Base-by-base conservation (phyloP, 2,329 filamentous ascomycete species). In the Cladophialophora psammophila region DNA sequence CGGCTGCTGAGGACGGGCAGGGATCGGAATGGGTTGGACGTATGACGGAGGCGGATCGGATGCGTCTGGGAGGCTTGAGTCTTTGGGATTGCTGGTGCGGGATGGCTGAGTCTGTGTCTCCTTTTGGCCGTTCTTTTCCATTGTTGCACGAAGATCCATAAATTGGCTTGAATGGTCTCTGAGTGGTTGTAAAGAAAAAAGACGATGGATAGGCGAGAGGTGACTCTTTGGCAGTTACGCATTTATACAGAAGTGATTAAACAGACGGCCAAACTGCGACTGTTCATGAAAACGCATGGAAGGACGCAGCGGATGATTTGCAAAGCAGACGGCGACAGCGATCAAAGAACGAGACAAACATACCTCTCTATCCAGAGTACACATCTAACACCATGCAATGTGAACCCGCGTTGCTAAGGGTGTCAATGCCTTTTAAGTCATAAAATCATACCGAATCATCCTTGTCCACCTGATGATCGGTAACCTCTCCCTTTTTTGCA, bases 371-470 rank as follows among this genome's bases (percentile, higher is more conserved):
- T 50, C 45, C 18, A 26, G 18, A 10, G 13, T 26, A 26, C n/a
- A 26, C 9, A 10, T 26, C 45, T 26, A 50, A 50, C 45, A 50
- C 45, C 18, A 12, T 26, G 45, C 45, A 50, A 20, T 50, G 45
- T 50, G 20, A n/a, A 50, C 45, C 45, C 45, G 45, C 45, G 9
- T 50, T 50, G 45, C 45, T 26, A 50, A 50, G 45, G 45, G 45
- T 50, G 26, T 50, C 45, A 12, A 20, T 26, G 18, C 45, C 45
- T 50, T 50, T 20, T 7, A 50, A 26, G 12, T 26, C 45, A 26
- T 50, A 50, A 50, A 5, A 50, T 50, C 45, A 50, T 50, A 8
- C 18, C 3, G 45, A 20, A 50, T 50, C 18, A 18, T 20, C 15
- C 45, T 26, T n/a, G 45, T 26, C 15, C 45, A 20, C 18, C 45